These are phyloP conservation scores for Spirogloea muscicola DNA, from an alignment of 139 green algal genomes.

Conservation along the genomic window DNA sequence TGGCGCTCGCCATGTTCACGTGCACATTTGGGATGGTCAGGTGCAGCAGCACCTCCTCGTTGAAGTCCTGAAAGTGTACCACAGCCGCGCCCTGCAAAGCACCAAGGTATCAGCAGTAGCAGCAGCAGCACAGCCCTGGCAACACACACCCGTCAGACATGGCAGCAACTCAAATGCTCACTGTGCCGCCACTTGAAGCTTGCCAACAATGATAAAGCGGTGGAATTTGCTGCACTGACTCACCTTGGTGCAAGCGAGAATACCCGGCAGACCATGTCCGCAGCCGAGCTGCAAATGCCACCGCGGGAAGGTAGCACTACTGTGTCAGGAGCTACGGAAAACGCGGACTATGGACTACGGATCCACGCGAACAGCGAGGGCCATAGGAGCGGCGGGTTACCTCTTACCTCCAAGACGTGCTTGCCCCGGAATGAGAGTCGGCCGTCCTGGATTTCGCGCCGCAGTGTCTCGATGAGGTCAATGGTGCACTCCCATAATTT, in stretches of 20 bases:
- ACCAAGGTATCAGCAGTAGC: not conserved
- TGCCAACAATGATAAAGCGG: not conserved
- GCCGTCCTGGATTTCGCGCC: conserved; percentile 36
- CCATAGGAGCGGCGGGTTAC: no score
- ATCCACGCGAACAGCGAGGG: no score
- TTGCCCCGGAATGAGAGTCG: conserved; percentile 35
- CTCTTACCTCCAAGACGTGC: conserved; percentile 32
- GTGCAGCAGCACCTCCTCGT: conserved; percentile 34
- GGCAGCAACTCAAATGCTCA: no score
- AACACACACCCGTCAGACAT: no score
- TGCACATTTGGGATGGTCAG: conserved; percentile 45
- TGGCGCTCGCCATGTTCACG: conserved; percentile 20
- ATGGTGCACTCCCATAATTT: conserved; percentile 47
- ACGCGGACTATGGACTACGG: no score
- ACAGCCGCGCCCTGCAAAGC: conserved; percentile 17
- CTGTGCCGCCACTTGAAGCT: not conserved
- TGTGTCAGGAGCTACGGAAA: no score
- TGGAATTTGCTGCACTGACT: not conserved
- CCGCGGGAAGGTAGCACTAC: no score
- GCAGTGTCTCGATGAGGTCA: conserved; percentile 41
- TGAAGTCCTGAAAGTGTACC: conserved; percentile 50
- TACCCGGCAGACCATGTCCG: conserved; percentile 39
- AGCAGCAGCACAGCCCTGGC: no score
- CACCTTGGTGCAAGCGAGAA: conserved; percentile 44
- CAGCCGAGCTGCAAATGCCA: conserved; percentile 46